Conservation (phyloP, 148 eudicot species). For the Rhododendron griersonianum region DNA sequence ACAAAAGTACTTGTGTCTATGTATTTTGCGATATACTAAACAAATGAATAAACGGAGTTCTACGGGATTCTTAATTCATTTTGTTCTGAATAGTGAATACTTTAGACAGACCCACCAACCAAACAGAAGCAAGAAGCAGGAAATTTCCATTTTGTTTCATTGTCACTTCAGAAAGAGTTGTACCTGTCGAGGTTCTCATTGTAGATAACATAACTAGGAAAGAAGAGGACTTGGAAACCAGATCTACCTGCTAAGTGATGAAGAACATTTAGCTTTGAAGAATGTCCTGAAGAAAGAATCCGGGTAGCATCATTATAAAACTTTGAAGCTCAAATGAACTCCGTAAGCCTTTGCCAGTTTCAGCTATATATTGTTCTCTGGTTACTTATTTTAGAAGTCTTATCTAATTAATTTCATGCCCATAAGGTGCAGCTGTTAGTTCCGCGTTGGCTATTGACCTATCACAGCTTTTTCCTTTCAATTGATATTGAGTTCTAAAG, state of each 20-base stretch:
- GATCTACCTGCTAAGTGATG: not conserved
- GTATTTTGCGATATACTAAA: not conserved
- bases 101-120: not conserved
- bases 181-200: not conserved
- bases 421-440: not conserved
- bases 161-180: not conserved
- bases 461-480: not conserved
- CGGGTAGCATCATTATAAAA: not conserved
- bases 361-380: not conserved
- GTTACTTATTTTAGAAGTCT: not conserved
- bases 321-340: not conserved
- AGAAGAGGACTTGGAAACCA: not conserved
- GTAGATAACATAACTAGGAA: not conserved
- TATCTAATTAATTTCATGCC: not conserved
- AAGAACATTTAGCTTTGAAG: not conserved
- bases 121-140: not conserved
- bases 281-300: not conserved
- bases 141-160: not conserved
- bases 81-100: not conserved
- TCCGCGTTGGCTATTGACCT: not conserved
- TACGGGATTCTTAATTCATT: not conserved
- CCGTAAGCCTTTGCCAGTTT: not conserved
- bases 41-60: not conserved
- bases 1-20: not conserved
- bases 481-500: not conserved